phyloP scores from a whole-genome alignment of 345 rosid genomes.

The Ceriops decandra region DNA sequence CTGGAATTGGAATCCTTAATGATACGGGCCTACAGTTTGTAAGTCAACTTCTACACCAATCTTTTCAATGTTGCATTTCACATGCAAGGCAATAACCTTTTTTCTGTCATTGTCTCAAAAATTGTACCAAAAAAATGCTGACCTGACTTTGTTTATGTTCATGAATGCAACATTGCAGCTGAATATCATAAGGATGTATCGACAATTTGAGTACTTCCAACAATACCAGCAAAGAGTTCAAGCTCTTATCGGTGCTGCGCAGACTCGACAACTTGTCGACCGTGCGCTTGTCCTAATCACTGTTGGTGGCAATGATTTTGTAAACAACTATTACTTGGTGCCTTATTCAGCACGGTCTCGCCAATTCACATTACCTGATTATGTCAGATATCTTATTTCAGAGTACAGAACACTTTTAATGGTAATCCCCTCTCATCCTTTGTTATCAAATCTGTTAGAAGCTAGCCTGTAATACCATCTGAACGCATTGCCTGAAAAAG shows the following conservation, averaged over 20 bases:
- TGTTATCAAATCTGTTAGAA: too few relatives aligned
- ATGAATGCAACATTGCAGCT: constrained; percentile 31
- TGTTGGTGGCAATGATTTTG: constrained; percentile 65
- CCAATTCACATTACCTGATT: constrained; percentile 41
- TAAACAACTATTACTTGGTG: constrained; percentile 53
- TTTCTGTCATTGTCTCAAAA: too few relatives aligned
- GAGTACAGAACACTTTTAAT: constrained; percentile 37
- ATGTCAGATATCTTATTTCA: constrained; percentile 39
- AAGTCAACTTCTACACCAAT: constrained; percentile 8
- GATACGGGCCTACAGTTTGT: constrained; percentile 68
- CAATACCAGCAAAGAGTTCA: constrained; percentile 52
- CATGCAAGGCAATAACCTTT: too few relatives aligned
- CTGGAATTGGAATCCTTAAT: constrained; percentile 72
- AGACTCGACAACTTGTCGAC: constrained; percentile 44
- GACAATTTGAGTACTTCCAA: constrained; percentile 54
- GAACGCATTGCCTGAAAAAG: too few relatives aligned
- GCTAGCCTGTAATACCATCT: too few relatives aligned
- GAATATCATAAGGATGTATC: constrained; percentile 57
- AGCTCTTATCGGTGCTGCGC: constrained; percentile 41
- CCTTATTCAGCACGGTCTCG: constrained; percentile 47
- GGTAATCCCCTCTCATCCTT: constrained; percentile 19
- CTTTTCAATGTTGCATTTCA: neutral
- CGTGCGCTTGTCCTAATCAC: constrained; percentile 49
- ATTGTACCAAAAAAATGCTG: too few relatives aligned
- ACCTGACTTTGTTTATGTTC: too few relatives aligned